Percentiles rank a stretch among this genome's conserved stretches.
phyloP scores from a whole-genome alignment of 192 early-diverging fungal species.

The Rhizophagus sp. region DNA sequence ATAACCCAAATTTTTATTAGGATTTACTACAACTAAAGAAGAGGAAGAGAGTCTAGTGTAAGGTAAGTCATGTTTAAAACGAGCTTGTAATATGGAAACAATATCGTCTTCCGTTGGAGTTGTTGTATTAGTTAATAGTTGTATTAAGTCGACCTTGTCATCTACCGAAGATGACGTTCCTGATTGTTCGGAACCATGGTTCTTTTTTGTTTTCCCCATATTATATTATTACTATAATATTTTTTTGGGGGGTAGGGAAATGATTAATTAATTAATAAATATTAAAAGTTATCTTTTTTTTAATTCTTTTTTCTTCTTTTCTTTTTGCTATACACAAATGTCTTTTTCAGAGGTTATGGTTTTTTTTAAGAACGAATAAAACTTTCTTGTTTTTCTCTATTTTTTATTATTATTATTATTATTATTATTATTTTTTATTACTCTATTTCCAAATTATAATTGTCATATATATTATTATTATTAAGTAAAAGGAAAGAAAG shows the following conservation, averaged over 20 bases:
- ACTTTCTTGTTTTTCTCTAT: not conserved
- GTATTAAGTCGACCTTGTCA: slow-evolving; percentile 37
- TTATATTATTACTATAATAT: not conserved
- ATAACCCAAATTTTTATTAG: slow-evolving; percentile 41
- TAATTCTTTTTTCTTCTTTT: not conserved
- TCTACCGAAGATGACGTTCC: not conserved
- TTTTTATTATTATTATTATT: not conserved
- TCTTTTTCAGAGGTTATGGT: not conserved
- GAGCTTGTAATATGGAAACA: slow-evolving; percentile 39
- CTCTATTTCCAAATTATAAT: not conserved
- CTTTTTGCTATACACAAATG: not conserved
- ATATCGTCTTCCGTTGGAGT: slow-evolving; percentile 46
- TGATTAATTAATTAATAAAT: not conserved
- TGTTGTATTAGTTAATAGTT: slow-evolving; percentile 33
- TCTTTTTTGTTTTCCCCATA: slow-evolving; percentile 20
- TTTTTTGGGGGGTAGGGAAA: not conserved
- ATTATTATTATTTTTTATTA: not conserved
- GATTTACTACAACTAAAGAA: slow-evolving; percentile 52
- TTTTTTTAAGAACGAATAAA: not conserved
- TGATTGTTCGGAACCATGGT: not conserved
- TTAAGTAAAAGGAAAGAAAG: not conserved
- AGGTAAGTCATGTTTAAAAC: slow-evolving; percentile 52
- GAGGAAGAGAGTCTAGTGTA: slow-evolving; percentile 54
- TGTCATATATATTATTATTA: not conserved
- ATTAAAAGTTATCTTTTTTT: not conserved